These are phyloP conservation scores for Penicillium psychrosexuale DNA, from an alignment of 2,329 filamentous ascomycete genomes.

Conservation along the genomic window DNA sequence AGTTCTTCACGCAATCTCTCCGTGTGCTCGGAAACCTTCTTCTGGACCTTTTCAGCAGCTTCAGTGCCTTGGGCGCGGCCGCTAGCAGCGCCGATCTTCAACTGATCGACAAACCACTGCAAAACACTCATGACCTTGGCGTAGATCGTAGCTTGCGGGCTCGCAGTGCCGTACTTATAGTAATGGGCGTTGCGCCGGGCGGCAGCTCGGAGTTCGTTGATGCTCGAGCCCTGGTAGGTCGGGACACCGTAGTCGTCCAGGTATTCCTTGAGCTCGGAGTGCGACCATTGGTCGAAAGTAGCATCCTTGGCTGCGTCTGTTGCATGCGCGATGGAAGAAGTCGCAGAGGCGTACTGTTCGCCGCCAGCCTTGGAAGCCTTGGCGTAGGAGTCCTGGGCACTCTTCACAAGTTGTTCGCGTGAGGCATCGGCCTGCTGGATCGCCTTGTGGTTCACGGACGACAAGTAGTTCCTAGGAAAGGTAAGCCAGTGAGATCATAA, in stretches of 20 bases:
- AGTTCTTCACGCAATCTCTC: slow-evolving; percentile 33
- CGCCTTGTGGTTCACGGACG: slow-evolving; percentile 51
- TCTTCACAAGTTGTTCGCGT: slow-evolving; percentile 69
- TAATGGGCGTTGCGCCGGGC: slow-evolving; percentile 72
- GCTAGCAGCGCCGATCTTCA: slow-evolving; percentile 48
- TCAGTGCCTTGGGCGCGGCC: slow-evolving; percentile 50
- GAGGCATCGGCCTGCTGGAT: slow-evolving; percentile 62
- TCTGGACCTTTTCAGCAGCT: slow-evolving; percentile 44
- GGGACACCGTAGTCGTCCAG: slow-evolving; percentile 74
- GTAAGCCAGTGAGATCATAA: slow-evolving; percentile 40
- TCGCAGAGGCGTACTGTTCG: slow-evolving; percentile 59
- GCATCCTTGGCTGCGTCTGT: slow-evolving; percentile 64
- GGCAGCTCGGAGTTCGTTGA: slow-evolving; percentile 67
- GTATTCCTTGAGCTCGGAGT: slow-evolving; percentile 70
- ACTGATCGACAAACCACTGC: slow-evolving; percentile 50
- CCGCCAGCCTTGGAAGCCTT: slow-evolving; percentile 50
- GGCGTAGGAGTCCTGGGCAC: slow-evolving; percentile 46
- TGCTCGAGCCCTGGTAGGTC: slow-evolving; percentile 63
- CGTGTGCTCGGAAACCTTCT: slow-evolving; percentile 53
- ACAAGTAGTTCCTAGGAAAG: slow-evolving; percentile 46
- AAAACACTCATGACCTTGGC: slow-evolving; percentile 56
- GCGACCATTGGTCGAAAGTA: slow-evolving; percentile 70
- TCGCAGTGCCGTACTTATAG: slow-evolving; percentile 71
- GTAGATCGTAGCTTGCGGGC: slow-evolving; percentile 62
- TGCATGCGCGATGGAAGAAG: slow-evolving; percentile 65